Evolutionary conservation across 139 green algal species (phyloP).

Genomic region (Coelastrella sp.): DNA sequence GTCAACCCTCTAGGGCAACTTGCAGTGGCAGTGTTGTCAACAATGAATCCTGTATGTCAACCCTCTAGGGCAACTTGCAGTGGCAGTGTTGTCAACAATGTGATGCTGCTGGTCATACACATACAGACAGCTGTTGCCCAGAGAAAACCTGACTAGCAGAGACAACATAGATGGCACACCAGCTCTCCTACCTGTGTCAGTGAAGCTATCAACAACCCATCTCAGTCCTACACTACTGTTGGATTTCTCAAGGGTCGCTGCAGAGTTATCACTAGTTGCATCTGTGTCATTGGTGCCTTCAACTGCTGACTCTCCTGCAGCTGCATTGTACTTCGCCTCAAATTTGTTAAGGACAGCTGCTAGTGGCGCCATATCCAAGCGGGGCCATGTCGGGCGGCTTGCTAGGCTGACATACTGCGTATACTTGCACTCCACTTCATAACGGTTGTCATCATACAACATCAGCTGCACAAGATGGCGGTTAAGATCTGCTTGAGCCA

Average conservation of each 20-base stretch:
- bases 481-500: background rate
- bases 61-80: too few relatives aligned
- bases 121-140: too few relatives aligned
- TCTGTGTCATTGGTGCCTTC: background rate
- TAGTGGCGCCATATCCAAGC: slow-evolving; percentile 70
- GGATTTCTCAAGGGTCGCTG: too few relatives aligned
- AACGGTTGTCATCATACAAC: slow-evolving; percentile 63
- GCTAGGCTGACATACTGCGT: slow-evolving; percentile 70
- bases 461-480: slow-evolving; percentile 30
- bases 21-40: too few relatives aligned
- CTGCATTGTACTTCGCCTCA: slow-evolving; percentile 45
- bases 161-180: too few relatives aligned
- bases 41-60: too few relatives aligned
- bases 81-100: too few relatives aligned
- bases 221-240: background rate
- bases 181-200: slow-evolving; percentile 25
- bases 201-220: slow-evolving; percentile 36
- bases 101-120: too few relatives aligned
- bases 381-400: slow-evolving; percentile 64
- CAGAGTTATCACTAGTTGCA: background rate
- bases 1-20: too few relatives aligned
- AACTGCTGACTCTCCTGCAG: slow-evolving; percentile 5
- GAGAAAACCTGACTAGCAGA: too few relatives aligned
- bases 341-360: slow-evolving; percentile 70
- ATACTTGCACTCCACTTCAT: slow-evolving; percentile 81